A percentile compares a stretch with the other conserved stretches of the same genome.
Conservation (phyloP, 2,329 filamentous ascomycete species). For the Neonectria hederae region DNA sequence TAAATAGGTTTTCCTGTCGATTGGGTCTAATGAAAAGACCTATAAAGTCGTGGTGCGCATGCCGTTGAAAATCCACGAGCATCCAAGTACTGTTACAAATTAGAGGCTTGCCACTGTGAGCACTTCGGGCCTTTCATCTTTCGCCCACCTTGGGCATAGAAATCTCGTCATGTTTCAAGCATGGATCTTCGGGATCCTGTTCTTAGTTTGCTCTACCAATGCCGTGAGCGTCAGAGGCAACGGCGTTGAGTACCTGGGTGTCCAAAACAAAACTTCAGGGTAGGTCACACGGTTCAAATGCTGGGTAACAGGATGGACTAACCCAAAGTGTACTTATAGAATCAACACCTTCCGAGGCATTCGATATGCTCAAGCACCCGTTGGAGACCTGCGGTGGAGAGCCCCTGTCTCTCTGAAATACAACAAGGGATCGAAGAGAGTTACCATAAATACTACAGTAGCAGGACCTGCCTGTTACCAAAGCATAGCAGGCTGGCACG, state of each 20-base stretch:
- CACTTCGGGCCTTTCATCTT: neutral
- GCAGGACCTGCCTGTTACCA: constrained; percentile 7
- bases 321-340: neutral
- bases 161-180: neutral
- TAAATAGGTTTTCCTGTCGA: no score
- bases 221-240: neutral
- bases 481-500: neutral
- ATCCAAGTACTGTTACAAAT: no score
- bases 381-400: constrained; percentile 8
- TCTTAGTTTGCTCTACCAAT: neutral
- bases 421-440: neutral
- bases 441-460: neutral
- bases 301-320: neutral
- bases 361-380: constrained; percentile 10
- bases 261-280: constrained; percentile 3
- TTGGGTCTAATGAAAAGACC: no score
- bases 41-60: no score
- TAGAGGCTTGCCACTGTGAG: neutral
- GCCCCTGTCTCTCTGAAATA: neutral
- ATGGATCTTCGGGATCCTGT: constrained; percentile 1
- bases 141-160: neutral
- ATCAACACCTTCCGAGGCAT: constrained; percentile 9
- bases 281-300: neutral
- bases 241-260: neutral
- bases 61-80: no score